These are phyloP conservation scores for Xylaria arbuscula DNA, from an alignment of 2,329 filamentous ascomycete genomes.

Conservation along the genomic window DNA sequence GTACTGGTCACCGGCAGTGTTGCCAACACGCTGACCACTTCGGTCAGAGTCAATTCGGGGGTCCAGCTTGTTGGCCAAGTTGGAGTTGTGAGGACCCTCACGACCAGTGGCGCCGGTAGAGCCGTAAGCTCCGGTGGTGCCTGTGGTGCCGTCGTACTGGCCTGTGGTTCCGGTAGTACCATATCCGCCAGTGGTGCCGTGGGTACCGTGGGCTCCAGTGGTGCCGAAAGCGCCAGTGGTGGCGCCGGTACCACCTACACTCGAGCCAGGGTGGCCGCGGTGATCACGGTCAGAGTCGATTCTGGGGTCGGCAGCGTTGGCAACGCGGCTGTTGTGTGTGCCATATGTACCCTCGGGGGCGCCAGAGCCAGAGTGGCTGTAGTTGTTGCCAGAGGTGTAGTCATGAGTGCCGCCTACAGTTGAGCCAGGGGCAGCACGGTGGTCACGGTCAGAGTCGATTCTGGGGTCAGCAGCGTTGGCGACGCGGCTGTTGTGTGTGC, in stretches of 20 bases:
- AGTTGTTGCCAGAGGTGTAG: constrained; percentile 42
- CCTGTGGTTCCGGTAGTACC: constrained; percentile 11
- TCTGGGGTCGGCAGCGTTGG: constrained; percentile 51
- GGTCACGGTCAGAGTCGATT: constrained; percentile 51
- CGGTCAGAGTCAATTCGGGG: constrained; percentile 66
- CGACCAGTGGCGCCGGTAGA: constrained; percentile 17
- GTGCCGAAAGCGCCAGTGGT: constrained; percentile 22
- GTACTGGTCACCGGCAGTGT: constrained; percentile 46
- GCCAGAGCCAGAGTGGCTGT: constrained; percentile 29
- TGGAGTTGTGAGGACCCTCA: constrained; percentile 60
- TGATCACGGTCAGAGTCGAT: constrained; percentile 52
- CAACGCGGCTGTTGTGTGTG: constrained; percentile 44
- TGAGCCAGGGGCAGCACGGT: constrained; percentile 47
- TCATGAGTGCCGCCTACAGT: constrained; percentile 42
- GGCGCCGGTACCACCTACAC: constrained; percentile 38
- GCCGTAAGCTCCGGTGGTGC: neutral
- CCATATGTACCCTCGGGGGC: constrained; percentile 49
- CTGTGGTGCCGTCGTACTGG: constrained; percentile 4
- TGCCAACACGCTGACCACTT: constrained; percentile 43
- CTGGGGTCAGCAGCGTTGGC: constrained; percentile 51
- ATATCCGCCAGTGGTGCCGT: neutral
- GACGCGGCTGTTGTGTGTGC: constrained; percentile 44
- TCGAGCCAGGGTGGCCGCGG: constrained; percentile 46
- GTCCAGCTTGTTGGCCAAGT: constrained; percentile 63
- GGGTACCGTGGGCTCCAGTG: constrained; percentile 11